Evolutionary conservation across 371 early-diverging fungal species (phyloP).

Genomic region (Chytridium lagenaria): DNA sequence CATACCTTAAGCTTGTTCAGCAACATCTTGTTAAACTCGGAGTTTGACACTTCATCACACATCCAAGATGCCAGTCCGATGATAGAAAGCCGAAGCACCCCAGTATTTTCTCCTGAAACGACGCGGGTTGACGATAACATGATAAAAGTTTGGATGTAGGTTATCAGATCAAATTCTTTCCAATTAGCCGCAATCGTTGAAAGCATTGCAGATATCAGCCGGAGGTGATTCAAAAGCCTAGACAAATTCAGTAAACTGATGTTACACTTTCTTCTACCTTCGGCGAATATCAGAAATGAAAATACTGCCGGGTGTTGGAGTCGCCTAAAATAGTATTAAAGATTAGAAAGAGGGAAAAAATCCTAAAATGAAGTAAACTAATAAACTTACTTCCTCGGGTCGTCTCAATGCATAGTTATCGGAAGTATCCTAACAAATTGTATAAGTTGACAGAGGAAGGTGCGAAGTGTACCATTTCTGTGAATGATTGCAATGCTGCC

Average conservation of each 20-base stretch:
- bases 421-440: background rate
- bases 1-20: background rate
- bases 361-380: background rate
- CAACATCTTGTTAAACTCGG: constrained; percentile 3
- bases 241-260: background rate
- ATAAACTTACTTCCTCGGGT: background rate
- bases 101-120: background rate
- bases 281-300: background rate
- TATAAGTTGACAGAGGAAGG: background rate
- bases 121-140: background rate
- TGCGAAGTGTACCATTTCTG: background rate
- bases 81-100: background rate
- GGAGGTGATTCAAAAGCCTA: background rate
- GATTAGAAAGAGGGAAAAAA: background rate
- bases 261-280: constrained; percentile 6
- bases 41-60: constrained; percentile 3
- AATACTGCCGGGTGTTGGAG: background rate
- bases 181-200: background rate
- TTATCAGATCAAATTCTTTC: constrained; percentile 2
- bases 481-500: background rate
- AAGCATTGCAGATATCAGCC: background rate
- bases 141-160: background rate
- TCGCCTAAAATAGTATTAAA: too few relatives aligned
- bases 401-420: background rate
- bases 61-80: constrained; percentile 13